Base-by-base conservation (phyloP, 2,329 filamentous ascomycete genomes). In the Acrocalymma vagum region DNA sequence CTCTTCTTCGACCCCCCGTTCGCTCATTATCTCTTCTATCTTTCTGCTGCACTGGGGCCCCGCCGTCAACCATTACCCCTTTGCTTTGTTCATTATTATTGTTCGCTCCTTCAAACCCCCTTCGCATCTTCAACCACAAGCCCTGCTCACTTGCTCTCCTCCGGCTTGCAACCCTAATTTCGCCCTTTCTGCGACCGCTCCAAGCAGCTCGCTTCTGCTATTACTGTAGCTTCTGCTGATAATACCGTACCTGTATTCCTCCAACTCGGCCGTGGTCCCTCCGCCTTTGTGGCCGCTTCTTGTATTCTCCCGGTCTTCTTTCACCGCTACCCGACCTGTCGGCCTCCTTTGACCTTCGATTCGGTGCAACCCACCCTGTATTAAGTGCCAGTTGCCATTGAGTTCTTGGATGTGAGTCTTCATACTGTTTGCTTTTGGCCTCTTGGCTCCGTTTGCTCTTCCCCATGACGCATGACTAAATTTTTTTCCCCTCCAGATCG, bases 11-110 rank as follows among this genome's bases (percentile, higher is more conserved):
- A 45, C 55, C 55, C 48, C n/a, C n/a, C 50, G 37, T 62, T 64
- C 64, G 50, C 60, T 68, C 65, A 48, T 69, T 69, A 56, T 45
- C 57, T n/a, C n/a, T n/a, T n/a, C n/a, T 69, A 53, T 47, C 54
- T 50, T 65, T 69, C 58, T 63, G 47, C 51, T 53, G 59, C 63
- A 49, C 55, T 45, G 60, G 58, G 57, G 60, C 40, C 48, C 49
- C 45, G n/a, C n/a, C 39, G 61, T 51, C 53, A 63, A 63, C 55
- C 48, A 42, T 46, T 35, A 48, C 63, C 61, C 59, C 63, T 56
- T 62, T 61, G 61, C 62, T 48, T 52, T 45, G 38, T 68, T 67
- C 63, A 62, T 68, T 70, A 51, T 67, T 67, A 63, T 67, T 67
- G 62, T 66, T 62, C 65, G 54, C 63, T 69, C 63, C 63, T 69